Conservation (phyloP, 2,329 filamentous ascomycete species). For the Fusarium armeniacum region DNA sequence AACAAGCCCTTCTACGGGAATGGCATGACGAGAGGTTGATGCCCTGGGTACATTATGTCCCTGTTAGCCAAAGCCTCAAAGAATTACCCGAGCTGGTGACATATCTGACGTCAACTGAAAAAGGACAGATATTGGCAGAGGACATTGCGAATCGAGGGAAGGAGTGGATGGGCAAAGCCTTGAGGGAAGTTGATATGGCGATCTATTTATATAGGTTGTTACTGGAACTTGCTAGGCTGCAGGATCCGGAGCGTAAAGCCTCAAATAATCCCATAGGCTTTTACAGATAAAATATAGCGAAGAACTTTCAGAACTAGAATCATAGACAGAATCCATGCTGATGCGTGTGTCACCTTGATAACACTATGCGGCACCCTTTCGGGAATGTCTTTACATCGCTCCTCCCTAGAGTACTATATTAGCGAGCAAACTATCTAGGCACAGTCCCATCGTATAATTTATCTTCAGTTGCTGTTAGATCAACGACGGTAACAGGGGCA, state of each 20-base stretch:
- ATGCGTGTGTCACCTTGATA: too few species aligned
- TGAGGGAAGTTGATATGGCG: slow-evolving; percentile 71
- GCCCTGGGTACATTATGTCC: slow-evolving; percentile 71
- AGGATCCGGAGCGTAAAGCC: slow-evolving; percentile 51
- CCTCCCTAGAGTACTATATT: too few species aligned
- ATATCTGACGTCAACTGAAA: slow-evolving; percentile 60
- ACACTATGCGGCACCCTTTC: too few species aligned
- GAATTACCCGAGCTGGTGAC: slow-evolving; percentile 67
- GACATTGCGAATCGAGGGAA: slow-evolving; percentile 67
- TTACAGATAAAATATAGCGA: too few species aligned
- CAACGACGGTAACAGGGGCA: too few species aligned
- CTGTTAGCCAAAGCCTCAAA: slow-evolving; percentile 63
- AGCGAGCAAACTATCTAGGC: too few species aligned
- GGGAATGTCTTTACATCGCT: too few species aligned
- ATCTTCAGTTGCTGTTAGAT: too few species aligned
- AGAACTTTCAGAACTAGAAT: too few species aligned
- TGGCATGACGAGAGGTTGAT: slow-evolving; percentile 71
- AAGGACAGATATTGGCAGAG: slow-evolving; percentile 63
- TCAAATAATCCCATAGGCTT: too few species aligned
- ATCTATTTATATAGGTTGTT: slow-evolving; percentile 73
- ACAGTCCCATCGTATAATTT: too few species aligned
- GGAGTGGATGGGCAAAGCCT: slow-evolving; percentile 66
- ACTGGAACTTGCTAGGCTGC: slow-evolving; percentile 66
- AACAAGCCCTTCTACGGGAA: slow-evolving; percentile 66
- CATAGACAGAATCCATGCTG: too few species aligned